Evolutionary conservation across 176 grass and related monocot genomes (phyloP), one percentile per base, ranked within the genome.

Genomic region (Avena eriantha): DNA sequence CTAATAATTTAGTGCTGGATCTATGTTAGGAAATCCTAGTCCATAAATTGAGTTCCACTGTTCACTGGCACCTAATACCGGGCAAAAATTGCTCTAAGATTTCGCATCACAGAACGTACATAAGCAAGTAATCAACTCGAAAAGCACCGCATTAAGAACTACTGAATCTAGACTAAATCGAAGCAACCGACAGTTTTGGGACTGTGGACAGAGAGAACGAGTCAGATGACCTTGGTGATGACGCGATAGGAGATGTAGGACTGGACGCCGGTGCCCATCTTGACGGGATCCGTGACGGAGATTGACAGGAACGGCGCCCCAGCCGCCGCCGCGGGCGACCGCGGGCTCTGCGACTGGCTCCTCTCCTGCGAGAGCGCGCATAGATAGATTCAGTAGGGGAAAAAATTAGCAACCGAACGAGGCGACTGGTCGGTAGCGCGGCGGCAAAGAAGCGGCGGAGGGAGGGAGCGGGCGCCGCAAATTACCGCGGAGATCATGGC

Each of bases 191-290:
- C n/a, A 19, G 72, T 58, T 73, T 29, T 4, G 63, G 46, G 36
- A 5, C 47, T 82, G 71, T 15, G 31, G 66, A 10, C 48, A 50
- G 36, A 46, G 48, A 46, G 82, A 86, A 57, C 22, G 67, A 89
- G 59, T 66, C 48, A 57, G 73, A 60, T 68, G 54, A 99, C 97
- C 94, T 93, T 99, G 66, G 97, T 94, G 76, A 99, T 96, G 85
- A 97, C 94, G 53, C 97, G 94, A 83, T 96, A 99, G 51, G 97
- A 99, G 92, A 99, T 99, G 85, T 99, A 99, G 77, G 94, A 39
- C 86, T 99, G 97, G 60, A 99, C 97, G 71, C 97, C 94, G 71
- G 90, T 94, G 19, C 97, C 94, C 90, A 99, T 86, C 92, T 94
- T 99, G 45, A 99, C 97, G 80, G 97, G 97, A 87, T 99, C 97